Evolutionary conservation across 352 stramenopile species (phyloP), one percentile per base, ranked within the genome.

Genomic region (Phytophthora chlamydospora): DNA sequence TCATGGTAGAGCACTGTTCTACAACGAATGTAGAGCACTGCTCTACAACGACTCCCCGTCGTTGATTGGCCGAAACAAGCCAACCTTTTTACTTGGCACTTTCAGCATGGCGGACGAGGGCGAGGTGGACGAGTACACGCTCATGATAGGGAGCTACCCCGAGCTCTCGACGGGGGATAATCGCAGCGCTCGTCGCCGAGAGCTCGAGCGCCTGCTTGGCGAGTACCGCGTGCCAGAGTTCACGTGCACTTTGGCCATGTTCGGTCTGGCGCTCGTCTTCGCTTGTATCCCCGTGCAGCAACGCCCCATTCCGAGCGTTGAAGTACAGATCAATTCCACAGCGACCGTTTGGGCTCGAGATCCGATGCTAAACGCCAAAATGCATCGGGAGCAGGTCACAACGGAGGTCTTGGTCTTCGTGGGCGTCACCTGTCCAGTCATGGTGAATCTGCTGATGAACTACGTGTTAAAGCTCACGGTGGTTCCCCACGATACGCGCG

Each of bases 401-500:
- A 88, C 88, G 56, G 31, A 44, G 31, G 36, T 62, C 29, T 68
- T 88, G 36, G 49, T 85, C 4, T 44, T 76, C 29, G 63, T 61
- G 14, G 67, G 68, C 40, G 62, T 50, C 14, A 34, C 13, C 0
- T 29, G 84, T 11, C 80, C 83, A 24, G 63, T 89, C 8, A 11
- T 71, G 12, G 61, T 63, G 24, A 87, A 92, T 40, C 32, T 88
- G 21, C 38, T 88, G n/a, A 56, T 90, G 41, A 88, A 86, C 65
- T 90, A 70, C 38, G 62, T 75, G 43, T 21, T 88, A 31, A 71
- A 67, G 16, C 47, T 80, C n/a, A 77, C 66, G 8, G 35, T 75
- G 14, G 84, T 90, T 44, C 58, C 62, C 4, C 67, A 90, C 63
- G 84, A 93, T 60, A 87, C 84, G 24, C 82, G 84, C 9, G 82